A percentile compares a stretch with the other conserved stretches of the same genome.
Conservation (phyloP, 192 early-diverging fungal genomes). For the Coemansia sp. region DNA sequence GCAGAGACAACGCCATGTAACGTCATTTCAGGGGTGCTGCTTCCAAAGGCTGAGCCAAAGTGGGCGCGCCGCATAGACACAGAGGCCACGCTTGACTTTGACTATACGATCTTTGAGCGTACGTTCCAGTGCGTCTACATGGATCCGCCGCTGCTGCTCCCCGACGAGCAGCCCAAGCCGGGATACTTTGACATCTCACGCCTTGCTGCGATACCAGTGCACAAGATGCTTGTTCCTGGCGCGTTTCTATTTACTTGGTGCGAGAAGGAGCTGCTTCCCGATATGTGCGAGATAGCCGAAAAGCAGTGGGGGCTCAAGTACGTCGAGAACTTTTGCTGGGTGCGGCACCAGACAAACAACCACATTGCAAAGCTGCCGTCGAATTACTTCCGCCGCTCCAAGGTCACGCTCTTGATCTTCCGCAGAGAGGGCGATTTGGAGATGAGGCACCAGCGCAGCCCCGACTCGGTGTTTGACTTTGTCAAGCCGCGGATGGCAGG, state of each 20-base stretch:
- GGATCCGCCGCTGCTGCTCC: slow-evolving; percentile 82
- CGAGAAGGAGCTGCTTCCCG: slow-evolving; percentile 89
- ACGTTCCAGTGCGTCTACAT: slow-evolving; percentile 86
- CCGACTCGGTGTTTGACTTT: slow-evolving; percentile 97
- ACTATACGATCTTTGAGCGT: slow-evolving; percentile 59
- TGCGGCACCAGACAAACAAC: slow-evolving; percentile 84
- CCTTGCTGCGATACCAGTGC: slow-evolving; percentile 53
- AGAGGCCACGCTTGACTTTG: slow-evolving; percentile 27
- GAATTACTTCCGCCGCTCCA: slow-evolving; percentile 84
- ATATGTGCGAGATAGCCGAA: slow-evolving; percentile 73
- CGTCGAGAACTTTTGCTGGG: slow-evolving; percentile 98
- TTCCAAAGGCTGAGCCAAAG: slow-evolving; percentile 32
- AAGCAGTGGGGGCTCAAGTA: slow-evolving; percentile 85
- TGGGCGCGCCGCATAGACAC: slow-evolving; percentile 38
- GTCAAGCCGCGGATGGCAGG: slow-evolving; percentile 70
- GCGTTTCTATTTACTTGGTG: slow-evolving; percentile 96
- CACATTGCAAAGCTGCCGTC: slow-evolving; percentile 70
- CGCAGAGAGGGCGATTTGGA: slow-evolving; percentile 90
- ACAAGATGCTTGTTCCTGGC: slow-evolving; percentile 64
- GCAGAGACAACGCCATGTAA: slow-evolving; percentile 34
- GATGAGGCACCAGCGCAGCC: slow-evolving; percentile 89
- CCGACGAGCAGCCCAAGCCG: slow-evolving; percentile 29
- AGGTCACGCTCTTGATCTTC: slow-evolving; percentile 88
- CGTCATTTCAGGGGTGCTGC: slow-evolving; percentile 38
- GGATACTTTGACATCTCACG: slow-evolving; percentile 35